Evolutionary conservation across 2,329 filamentous ascomycete species (phyloP).

Genomic region (Beauveria rudraprayagi): DNA sequence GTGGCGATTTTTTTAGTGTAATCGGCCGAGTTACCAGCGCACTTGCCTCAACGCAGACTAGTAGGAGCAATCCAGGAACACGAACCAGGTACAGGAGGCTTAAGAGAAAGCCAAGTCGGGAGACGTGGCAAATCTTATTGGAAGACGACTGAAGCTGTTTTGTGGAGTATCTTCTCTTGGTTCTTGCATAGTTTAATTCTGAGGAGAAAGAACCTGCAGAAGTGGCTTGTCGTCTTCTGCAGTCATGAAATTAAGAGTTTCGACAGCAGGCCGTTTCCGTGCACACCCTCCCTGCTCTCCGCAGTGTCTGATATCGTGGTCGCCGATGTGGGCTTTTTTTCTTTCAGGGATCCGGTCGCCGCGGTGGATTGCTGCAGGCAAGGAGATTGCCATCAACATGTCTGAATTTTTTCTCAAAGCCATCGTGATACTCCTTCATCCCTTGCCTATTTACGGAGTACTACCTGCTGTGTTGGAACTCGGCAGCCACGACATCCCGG

Average conservation of each 20-base stretch:
- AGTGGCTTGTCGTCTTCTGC: not conserved
- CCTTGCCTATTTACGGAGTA: no score
- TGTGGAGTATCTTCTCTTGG: not conserved
- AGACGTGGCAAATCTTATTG: slow-evolving; percentile 11
- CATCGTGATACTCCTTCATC: not conserved
- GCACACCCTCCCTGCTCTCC: not conserved
- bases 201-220: not conserved
- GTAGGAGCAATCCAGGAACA: slow-evolving; percentile 7
- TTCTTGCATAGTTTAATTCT: not conserved
- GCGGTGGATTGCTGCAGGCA: not conserved
- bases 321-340: slow-evolving; percentile 1
- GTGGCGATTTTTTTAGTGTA: no score
- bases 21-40: not conserved
- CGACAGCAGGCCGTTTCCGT: not conserved
- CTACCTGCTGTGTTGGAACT: not conserved
- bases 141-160: not conserved
- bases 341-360: not conserved
- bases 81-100: not conserved
- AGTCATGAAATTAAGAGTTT: not conserved
- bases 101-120: not conserved
- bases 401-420: not conserved
- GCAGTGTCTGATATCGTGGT: not conserved
- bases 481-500: not conserved
- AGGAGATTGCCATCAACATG: not conserved
- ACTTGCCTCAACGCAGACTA: not conserved